Evolutionary conservation across 2,329 filamentous ascomycete genomes (phyloP), one percentile per base, ranked within the genome.

Genomic region (Colletotrichum lindemuthianum): DNA sequence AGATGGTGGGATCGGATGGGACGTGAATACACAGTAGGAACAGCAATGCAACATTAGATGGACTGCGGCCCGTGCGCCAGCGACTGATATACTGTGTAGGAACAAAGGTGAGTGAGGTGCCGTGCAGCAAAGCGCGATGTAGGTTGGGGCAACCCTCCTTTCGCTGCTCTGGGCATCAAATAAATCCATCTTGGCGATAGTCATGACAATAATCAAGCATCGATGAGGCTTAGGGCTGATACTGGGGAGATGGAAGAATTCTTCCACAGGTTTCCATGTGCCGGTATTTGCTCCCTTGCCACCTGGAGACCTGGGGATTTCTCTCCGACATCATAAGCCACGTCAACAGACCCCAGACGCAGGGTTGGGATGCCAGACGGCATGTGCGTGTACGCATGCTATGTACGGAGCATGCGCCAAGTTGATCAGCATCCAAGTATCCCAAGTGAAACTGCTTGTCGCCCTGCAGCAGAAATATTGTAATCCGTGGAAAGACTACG

Each of bases 11-110:
- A 57, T 58, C 4, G 32, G 44, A 32, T 36, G 10, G 43, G 24
- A 45, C 43, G 43, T 45, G 9, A 36, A 48, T 50, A n/a, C n/a
- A n/a, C n/a, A n/a, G n/a, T n/a, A 52, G 45, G 34, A 41, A 32
- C 24, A 24, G 24, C 24, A 24, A 24, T 24, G 5, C 24, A 24
- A 36, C 32, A 60, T 63, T 51, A 47, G 51, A 61, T 61, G 58
- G 41, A n/a, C 41, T 24, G 63, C 47, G 59, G 63, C 52, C 63
- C 63, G 63, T 65, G 63, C 63, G 58, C 48, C n/a, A 52, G 45
- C 53, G 51, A 43, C 52, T 24, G 24, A 24, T 24, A 24, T 24
- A n/a, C n/a, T n/a, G n/a, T n/a, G n/a, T n/a, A 4, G 24, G 24
- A 63, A 61, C 41, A 65, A 63, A 63, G 58, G 24, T 49, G 51